Evolutionary conservation across 257 asterid genomes (phyloP), one percentile per base, ranked within the genome.

Genomic region (Solanum megistacrolobum): DNA sequence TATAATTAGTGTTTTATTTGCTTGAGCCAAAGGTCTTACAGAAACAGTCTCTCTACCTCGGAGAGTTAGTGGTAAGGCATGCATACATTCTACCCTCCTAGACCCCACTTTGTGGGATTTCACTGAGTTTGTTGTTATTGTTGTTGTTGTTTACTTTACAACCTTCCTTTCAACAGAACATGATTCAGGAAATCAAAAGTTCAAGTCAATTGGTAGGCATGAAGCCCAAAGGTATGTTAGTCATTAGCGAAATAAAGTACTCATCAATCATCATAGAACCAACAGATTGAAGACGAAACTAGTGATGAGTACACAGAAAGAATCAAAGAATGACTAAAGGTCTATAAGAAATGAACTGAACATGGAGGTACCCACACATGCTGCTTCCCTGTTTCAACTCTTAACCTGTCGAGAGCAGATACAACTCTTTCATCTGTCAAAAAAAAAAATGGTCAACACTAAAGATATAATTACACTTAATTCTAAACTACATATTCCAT

Each of bases 321-420:
- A 43, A 81, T 46, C 41, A 81, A 84, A 31, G 46, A 21, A 48
- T 18, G 48, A 66, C 60, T 34, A 81, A 72, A 62, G 82, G 41
- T 55, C 39, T 78, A 86, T 75, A 86, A 73, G 87, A 55, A 74
- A 88, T 85, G 84, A 89, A 89, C 92, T 91, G 91, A 89, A 79
- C 93, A 91, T 91, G 98, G 94, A 92, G 98, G 98, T 96, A 96
- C 99, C 99, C 98, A 94, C 98, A 96, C 98, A 95, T 96, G 97
- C 92, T 94, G 98, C 98, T 94, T 95, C 95, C 98, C 98, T 27
- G 98, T 66, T 88, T 96, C 98, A 84, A 66, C 82, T 90, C 91
- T 91, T 90, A 96, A 91, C 88, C 92, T 92, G 79, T 93, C 92
- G 55, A 95, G 87, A 18, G 98, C 98, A 86, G 95, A 91, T 89